These are phyloP conservation scores for Serendipita indica DNA, from an alignment of 768 basidiomycete genomes.

Conservation along the genomic window DNA sequence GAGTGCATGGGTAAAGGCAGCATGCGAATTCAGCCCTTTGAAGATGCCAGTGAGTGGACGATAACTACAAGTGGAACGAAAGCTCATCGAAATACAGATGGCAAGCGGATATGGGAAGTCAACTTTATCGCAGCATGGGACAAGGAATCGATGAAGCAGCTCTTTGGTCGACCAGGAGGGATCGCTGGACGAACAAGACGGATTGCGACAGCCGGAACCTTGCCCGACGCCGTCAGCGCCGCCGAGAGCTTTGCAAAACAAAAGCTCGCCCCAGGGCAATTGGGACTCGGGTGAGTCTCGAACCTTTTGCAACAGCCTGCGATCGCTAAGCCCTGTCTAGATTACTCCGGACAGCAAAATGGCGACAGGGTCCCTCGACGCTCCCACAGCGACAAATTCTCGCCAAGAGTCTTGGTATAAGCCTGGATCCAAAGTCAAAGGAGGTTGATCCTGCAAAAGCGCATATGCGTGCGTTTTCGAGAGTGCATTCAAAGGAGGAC, in stretches of 20 bases:
- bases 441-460: slow-evolving; percentile 16
- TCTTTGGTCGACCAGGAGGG: slow-evolving; percentile 25
- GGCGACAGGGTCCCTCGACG: slow-evolving; percentile 50
- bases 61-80: neutral
- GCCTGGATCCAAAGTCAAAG: slow-evolving; percentile 15
- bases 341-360: slow-evolving; percentile 45
- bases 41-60: slow-evolving; percentile 20
- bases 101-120: slow-evolving; percentile 30
- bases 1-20: slow-evolving; percentile 59
- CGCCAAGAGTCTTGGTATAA: slow-evolving; percentile 32
- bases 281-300: slow-evolving; percentile 34
- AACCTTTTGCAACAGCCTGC: neutral
- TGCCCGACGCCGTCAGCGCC: slow-evolving; percentile 47
- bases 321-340: slow-evolving; percentile 27
- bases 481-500: slow-evolving; percentile 16
- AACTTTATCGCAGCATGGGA: slow-evolving; percentile 41
- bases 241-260: slow-evolving; percentile 50
- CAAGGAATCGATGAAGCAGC: slow-evolving; percentile 25
- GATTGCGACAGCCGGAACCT: slow-evolving; percentile 38
- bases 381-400: slow-evolving; percentile 44
- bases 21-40: slow-evolving; percentile 41
- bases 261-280: slow-evolving; percentile 38
- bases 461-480: slow-evolving; percentile 17
- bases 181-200: slow-evolving; percentile 40
- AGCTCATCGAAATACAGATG: slow-evolving; percentile 2